Base-by-base conservation (phyloP, 371 early-diverging fungal genomes). In the Mortierella sp. region DNA sequence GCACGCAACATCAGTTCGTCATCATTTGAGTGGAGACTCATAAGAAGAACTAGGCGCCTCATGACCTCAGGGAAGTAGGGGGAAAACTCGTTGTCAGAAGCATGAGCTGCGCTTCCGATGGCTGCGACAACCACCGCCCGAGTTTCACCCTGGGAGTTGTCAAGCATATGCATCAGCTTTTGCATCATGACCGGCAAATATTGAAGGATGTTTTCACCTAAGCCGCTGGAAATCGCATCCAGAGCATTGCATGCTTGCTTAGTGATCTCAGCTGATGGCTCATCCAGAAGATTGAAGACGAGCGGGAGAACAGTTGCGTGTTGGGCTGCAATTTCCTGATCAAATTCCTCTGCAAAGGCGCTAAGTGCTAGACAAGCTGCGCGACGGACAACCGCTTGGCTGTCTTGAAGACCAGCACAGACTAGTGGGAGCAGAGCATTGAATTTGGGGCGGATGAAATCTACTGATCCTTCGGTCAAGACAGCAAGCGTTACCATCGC, bases 281-380 rank as follows among this genome's bases (percentile, higher is more conserved):
- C 96, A 68, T 89, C 87, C 87, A 94, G 87, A 59, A 97, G 84
- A 61, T 87, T 86, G 63, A 97, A 93, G 11, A 97, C 88, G 28
- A 93, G 75, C 19, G 97, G 97, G 71, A 97, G 71, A 18, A 97
- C 85, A 15, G 84, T 85, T 52, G 92, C 88, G 72, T 97, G 97
- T 59, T 92, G 87, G 53, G 84, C 86, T 16, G 93, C 87, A 37
- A 97, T 88, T 30, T 95, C 96, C 23, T 90, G 87, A 23, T 89
- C 89, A 65, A 97, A 85, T 60, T 95, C 95, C 51, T 91, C 93
- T 2, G 95, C 93, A 65, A 97, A 84, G 60, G 92, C 86, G 18
- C 93, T 90, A 37, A 97, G 80, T 1, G 96, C 94, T 86, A 95
- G 90, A 72, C 97, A 97, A 25, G 95, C 94, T 25, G 94, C 94